These are phyloP conservation scores for Betula pendula DNA, from an alignment of 306 rosid species.

Conservation along the genomic window DNA sequence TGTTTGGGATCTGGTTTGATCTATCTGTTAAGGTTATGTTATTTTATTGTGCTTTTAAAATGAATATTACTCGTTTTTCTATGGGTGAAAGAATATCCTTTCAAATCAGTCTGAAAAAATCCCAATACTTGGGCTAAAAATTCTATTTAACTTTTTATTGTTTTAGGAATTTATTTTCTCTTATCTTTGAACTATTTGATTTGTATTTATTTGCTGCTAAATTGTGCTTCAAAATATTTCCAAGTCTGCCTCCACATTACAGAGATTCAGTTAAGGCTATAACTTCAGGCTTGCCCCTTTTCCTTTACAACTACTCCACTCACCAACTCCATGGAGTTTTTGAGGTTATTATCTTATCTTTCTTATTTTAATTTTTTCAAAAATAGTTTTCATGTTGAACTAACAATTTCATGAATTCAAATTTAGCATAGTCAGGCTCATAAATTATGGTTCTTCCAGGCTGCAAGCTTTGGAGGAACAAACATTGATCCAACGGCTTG, in stretches of 20 bases:
- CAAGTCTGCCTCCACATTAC: constrained; percentile 91
- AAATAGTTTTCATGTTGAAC: background rate
- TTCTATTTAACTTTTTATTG: background rate
- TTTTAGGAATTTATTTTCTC: background rate
- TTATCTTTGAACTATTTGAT: background rate
- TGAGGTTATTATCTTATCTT: constrained; percentile 58
- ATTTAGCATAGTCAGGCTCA: background rate
- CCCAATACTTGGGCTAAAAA: background rate
- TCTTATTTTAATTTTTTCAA: background rate
- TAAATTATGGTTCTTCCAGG: constrained; percentile 42
- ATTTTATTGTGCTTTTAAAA: background rate
- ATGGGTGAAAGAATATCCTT: background rate
- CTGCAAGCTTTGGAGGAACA: constrained; percentile 91
- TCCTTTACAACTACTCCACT: constrained; percentile 91
- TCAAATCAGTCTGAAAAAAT: background rate
- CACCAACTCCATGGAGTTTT: constrained; percentile 99
- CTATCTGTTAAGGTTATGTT: background rate
- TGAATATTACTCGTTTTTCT: background rate
- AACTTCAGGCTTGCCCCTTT: constrained; percentile 92
- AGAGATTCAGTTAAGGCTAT: constrained; percentile 88
- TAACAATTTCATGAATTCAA: too few relatives aligned
- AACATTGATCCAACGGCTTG: constrained; percentile 94
- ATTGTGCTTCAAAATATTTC: constrained; percentile 1
- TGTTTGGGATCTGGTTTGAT: background rate
- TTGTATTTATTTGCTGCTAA: background rate